These are phyloP conservation scores for Penicillium fimorum DNA, from an alignment of 495 filamentous ascomycete species.

Conservation along the genomic window DNA sequence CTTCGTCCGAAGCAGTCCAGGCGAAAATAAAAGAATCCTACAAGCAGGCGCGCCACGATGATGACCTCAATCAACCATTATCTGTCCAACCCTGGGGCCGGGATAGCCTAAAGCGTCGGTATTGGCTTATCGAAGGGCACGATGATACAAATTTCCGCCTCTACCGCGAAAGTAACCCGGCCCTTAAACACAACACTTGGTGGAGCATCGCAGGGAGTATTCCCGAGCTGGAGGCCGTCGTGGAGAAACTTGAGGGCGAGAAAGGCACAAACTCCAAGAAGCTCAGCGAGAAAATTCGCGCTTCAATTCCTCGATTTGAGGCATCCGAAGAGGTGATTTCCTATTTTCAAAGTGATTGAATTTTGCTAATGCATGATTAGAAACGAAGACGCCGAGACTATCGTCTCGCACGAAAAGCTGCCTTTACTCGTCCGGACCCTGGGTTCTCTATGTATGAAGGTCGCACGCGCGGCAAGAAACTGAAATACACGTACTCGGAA, in stretches of 20 bases:
- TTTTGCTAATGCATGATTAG: constrained; percentile 46
- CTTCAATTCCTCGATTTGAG: constrained; percentile 89
- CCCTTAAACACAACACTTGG: constrained; percentile 76
- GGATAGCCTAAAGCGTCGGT: constrained; percentile 86
- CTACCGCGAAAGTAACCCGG: constrained; percentile 91
- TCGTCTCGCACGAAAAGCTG: constrained; percentile 77
- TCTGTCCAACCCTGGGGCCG: constrained; percentile 94
- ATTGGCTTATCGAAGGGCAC: constrained; percentile 89
- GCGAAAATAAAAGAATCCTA: constrained; percentile 81
- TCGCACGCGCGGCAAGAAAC: constrained; percentile 89
- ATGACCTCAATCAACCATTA: constrained; percentile 88
- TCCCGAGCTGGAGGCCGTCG: constrained; percentile 75
- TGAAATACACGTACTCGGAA: constrained; percentile 94
- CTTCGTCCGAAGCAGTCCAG: constrained; percentile 80
- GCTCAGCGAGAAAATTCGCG: constrained; percentile 72
- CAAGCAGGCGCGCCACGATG: constrained; percentile 84
- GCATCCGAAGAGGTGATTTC: constrained; percentile 78
- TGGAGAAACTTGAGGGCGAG: constrained; percentile 72
- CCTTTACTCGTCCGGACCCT: constrained; percentile 82
- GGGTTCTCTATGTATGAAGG: constrained; percentile 95
- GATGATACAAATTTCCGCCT: constrained; percentile 93
- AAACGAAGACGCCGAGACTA: constrained; percentile 94
- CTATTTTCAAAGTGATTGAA: neutral
- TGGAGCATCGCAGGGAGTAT: constrained; percentile 89
- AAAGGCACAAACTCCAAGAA: constrained; percentile 73